These are phyloP conservation scores for Psilocybe mexicana DNA, from an alignment of 1,284 basidiomycete species.

Conservation along the genomic window DNA sequence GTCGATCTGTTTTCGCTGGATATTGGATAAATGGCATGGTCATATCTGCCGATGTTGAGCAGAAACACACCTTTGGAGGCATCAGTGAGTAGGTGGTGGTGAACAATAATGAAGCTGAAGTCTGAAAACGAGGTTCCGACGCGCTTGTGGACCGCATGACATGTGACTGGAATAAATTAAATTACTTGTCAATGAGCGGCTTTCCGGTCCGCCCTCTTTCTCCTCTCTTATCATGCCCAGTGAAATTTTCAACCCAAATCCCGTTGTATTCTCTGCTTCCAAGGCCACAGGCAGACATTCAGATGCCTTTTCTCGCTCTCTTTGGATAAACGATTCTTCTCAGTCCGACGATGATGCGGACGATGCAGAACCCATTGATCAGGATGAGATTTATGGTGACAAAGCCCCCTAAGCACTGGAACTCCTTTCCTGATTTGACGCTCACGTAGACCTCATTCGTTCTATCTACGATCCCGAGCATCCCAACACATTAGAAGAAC, in stretches of 20 bases:
- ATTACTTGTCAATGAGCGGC: conserved; percentile 23
- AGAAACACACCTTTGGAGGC: conserved; percentile 42
- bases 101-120: conserved; percentile 2
- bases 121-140: conserved; percentile 18
- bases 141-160: conserved; percentile 19
- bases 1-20: conserved; percentile 44
- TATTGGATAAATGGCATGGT: not conserved
- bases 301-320: conserved; percentile 39
- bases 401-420: not conserved
- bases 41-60: not conserved
- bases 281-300: conserved; percentile 38
- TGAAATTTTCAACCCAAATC: conserved; percentile 67
- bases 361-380: conserved; percentile 64
- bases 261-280: conserved; percentile 52
- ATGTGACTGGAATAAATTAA: conserved; percentile 3
- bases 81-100: conserved; percentile 20
- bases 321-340: conserved; percentile 51
- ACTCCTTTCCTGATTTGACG: not conserved
- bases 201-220: conserved; percentile 2
- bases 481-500: conserved; percentile 94
- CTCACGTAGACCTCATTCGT: conserved; percentile 77
- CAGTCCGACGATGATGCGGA: conserved; percentile 36
- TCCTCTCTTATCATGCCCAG: conserved; percentile 37
- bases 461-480: conserved; percentile 97
- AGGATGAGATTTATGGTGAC: conserved; percentile 68